A percentile compares a stretch with the other conserved stretches of the same genome.
Conservation (phyloP, 352 stramenopile species). For the Pythium apleroticum region DNA sequence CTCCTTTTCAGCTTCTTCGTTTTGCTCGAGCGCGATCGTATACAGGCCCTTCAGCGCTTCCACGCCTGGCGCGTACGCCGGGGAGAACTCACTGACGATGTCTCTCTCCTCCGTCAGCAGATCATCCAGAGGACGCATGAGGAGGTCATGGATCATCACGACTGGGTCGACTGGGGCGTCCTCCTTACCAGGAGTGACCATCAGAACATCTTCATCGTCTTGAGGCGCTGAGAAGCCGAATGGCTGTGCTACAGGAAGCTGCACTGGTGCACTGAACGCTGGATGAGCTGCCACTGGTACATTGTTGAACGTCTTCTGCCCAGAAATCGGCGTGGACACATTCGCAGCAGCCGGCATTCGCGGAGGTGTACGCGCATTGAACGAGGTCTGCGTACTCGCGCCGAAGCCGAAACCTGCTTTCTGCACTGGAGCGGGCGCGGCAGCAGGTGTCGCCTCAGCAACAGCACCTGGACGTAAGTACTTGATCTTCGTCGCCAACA, state of each 20-base stretch:
- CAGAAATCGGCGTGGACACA: conserved; percentile 29
- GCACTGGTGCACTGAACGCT: not conserved
- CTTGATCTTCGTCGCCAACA: conserved; percentile 74
- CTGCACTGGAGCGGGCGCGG: conserved; percentile 16
- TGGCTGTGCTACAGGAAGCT: not conserved
- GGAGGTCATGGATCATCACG: conserved; percentile 33
- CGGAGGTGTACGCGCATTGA: conserved; percentile 20
- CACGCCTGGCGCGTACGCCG: conserved; percentile 57
- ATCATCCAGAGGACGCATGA: conserved; percentile 65
- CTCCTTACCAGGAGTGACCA: conserved; percentile 38
- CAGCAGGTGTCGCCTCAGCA: conserved; percentile 16
- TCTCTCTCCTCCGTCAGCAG: conserved; percentile 64
- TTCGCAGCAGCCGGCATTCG: conserved; percentile 25
- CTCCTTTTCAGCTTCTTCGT: conserved; percentile 50
- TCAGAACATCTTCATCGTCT: conserved; percentile 58
- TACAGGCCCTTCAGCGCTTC: conserved; percentile 83
- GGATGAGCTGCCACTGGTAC: conserved; percentile 12
- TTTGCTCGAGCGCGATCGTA: conserved; percentile 64
- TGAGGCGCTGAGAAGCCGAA: conserved; percentile 3
- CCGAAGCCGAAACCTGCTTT: conserved; percentile 25
- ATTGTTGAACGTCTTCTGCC: conserved; percentile 35
- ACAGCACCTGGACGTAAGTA: conserved; percentile 57
- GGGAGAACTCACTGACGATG: conserved; percentile 55
- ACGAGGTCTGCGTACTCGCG: conserved; percentile 10
- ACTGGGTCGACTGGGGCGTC: conserved; percentile 33